Evolutionary conservation across 129 eudicot species (phyloP), one percentile per base, ranked within the genome.

Genomic region (Logfia minima): DNA sequence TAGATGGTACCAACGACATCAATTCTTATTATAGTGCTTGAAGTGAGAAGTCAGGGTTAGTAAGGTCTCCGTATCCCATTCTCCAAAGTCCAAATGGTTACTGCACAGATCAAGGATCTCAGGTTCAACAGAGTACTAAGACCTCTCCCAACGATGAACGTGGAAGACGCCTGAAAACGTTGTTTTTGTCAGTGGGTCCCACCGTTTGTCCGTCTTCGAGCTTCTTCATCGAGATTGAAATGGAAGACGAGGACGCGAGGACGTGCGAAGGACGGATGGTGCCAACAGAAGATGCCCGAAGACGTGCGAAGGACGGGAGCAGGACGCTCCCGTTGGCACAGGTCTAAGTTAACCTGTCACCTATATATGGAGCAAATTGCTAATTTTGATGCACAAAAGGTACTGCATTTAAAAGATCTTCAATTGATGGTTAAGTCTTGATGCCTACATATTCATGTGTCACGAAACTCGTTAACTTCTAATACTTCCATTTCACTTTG

Each of bases 351-450:
- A 17, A 65, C 9, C 14, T 64, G 41, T 14, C 19, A 16, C 45
- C 29, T 8, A 21, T 24, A 69, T n/a, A 22, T 5, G 35, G 5
- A 71, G 24, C 62, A 71, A 6, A 18, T 71, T 45, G 74, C 35
- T 41, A 67, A 10, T 70, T 70, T 31, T 56, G 23, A 37, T 61
- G 5, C 16, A 22, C 37, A 60, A 61, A 74, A 74, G 78, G 78
- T 74, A 35, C 39, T 39, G 67, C 55, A 21, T 4, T 58, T 3
- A 56, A 9, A 9, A 19, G 32, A 55, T 26, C 19, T 29, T 31
- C 7, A 28, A 16, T 48, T 14, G 8, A 71, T 7, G 23, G 26
- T 19, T n/a, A 53, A 53, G 76, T 55, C 48, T 52, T 55, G 3
- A 29, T 21, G 55, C 53, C 14, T 45, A 11, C 53, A 45, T 13